phyloP scores from a whole-genome alignment of 1,284 basidiomycete genomes.

The Schizophyllum commune region DNA sequence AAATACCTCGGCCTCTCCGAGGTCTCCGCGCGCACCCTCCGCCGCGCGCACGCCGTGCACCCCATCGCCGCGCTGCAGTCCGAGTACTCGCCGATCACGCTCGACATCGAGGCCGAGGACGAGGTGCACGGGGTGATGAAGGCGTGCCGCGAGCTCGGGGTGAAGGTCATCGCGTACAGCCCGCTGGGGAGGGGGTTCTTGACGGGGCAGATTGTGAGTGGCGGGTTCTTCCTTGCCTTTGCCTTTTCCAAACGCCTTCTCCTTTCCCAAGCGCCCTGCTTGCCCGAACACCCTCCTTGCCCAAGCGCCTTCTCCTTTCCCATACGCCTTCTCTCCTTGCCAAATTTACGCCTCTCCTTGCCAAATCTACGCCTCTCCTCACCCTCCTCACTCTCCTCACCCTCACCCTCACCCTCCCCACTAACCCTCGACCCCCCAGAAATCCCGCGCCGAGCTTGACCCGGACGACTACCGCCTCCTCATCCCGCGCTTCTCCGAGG shows the following conservation, averaged over 20 bases:
- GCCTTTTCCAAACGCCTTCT: too few species aligned
- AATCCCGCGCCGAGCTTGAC: background rate
- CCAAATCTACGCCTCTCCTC: too few species aligned
- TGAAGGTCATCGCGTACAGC: slow-evolving; percentile 7
- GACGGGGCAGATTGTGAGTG: slow-evolving; percentile 4
- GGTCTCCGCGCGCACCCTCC: slow-evolving; percentile 46
- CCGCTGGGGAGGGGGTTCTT: slow-evolving; percentile 10
- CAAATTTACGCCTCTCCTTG: background rate
- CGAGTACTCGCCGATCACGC: slow-evolving; percentile 56
- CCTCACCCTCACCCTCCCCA: background rate
- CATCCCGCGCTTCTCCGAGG: slow-evolving; percentile 6
- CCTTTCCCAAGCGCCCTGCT: too few species aligned
- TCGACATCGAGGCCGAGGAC: slow-evolving; percentile 25
- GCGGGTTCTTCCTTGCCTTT: background rate
- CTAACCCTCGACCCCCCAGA: background rate
- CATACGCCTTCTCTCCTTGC: background rate
- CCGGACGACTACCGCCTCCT: slow-evolving; percentile 1
- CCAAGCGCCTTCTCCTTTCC: background rate
- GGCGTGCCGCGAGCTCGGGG: slow-evolving; percentile 9
- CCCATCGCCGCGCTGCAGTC: slow-evolving; percentile 57
- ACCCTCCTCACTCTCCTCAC: too few species aligned
- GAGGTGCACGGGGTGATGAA: slow-evolving; percentile 8
- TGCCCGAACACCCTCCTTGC: background rate
- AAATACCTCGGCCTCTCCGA: slow-evolving; percentile 60
- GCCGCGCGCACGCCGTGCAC: slow-evolving; percentile 55